Conservation (phyloP, 2,329 filamentous ascomycete genomes). For the Corynespora cassiicola region DNA sequence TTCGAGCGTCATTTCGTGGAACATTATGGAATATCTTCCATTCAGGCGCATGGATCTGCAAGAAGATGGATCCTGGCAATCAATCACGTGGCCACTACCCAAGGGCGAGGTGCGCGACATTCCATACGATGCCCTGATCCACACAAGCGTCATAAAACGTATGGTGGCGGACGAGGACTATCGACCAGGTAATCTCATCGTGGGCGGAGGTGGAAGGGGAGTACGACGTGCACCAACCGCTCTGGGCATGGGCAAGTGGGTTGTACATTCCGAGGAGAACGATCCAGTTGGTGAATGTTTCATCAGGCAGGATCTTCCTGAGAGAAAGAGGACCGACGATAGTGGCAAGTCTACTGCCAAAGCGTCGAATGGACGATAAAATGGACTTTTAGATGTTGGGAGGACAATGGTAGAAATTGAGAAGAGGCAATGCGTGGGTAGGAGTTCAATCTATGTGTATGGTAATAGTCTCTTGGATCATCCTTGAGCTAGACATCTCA, state of each 20-base stretch:
- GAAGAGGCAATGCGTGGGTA: too few species aligned
- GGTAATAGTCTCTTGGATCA: too few species aligned
- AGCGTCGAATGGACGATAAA: too few species aligned
- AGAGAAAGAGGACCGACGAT: conserved; percentile 21
- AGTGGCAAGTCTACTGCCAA: too few species aligned
- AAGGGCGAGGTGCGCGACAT: conserved; percentile 80
- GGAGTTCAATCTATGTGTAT: too few species aligned
- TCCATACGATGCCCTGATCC: conserved; percentile 71
- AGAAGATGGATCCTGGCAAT: conserved; percentile 75
- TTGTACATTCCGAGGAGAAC: conserved; percentile 67
- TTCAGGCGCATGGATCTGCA: conserved; percentile 82
- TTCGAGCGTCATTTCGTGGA: conserved; percentile 71
- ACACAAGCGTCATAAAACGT: conserved; percentile 75
- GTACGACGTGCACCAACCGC: conserved; percentile 65
- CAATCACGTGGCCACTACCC: conserved; percentile 80
- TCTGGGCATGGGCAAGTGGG: conserved; percentile 76
- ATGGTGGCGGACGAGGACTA: conserved; percentile 71
- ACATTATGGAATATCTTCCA: conserved; percentile 80
- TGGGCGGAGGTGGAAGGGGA: conserved; percentile 79
- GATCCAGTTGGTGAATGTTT: conserved; percentile 75
- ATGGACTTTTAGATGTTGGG: too few species aligned
- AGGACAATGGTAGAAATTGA: too few species aligned
- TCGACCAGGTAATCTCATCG: conserved; percentile 78
- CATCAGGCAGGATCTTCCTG: conserved; percentile 48
- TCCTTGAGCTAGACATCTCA: too few species aligned